phyloP scores from a whole-genome alignment of 1,284 basidiomycete genomes.

The Golubevia pallescens region DNA sequence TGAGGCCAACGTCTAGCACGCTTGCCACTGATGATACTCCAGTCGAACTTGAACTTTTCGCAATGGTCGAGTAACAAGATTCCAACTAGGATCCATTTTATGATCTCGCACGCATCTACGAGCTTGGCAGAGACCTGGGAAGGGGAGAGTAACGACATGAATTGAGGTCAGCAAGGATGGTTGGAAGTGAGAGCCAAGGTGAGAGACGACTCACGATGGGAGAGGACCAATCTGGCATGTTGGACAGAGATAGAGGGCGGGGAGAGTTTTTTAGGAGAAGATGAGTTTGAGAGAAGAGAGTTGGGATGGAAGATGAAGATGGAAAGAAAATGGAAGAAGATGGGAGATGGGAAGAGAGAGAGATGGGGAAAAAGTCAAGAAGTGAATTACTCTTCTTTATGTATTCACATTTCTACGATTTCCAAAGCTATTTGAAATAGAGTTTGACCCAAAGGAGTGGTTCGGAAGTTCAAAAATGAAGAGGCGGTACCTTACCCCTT shows the following conservation, averaged over 20 bases:
- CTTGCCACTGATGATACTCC: conserved; percentile 9
- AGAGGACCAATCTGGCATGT: not conserved
- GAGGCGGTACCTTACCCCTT: no score
- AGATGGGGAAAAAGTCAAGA: no score
- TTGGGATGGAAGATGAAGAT: no score
- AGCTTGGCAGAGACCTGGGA: not conserved
- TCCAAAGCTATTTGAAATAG: no score
- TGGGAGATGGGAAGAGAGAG: no score
- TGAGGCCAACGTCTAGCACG: conserved; percentile 10
- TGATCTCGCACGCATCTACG: not conserved
- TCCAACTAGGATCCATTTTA: not conserved
- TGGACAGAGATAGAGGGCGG: not conserved
- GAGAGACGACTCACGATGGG: not conserved
- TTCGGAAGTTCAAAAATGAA: no score
- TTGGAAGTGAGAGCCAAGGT: conserved; percentile 5
- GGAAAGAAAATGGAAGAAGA: no score
- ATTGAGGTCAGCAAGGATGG: conserved; percentile 18
- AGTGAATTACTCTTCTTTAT: no score
- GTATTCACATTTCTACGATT: no score
- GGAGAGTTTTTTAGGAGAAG: not conserved
- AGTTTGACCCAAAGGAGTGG: no score
- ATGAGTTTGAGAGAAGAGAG: no score
- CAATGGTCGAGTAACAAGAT: not conserved
- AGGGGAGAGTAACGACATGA: not conserved
- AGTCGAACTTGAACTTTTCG: conserved; percentile 9